A percentile compares a stretch with the other conserved stretches of the same genome.
Conservation (phyloP, 352 stramenopile genomes). For the Phytophthora boehmeriae region DNA sequence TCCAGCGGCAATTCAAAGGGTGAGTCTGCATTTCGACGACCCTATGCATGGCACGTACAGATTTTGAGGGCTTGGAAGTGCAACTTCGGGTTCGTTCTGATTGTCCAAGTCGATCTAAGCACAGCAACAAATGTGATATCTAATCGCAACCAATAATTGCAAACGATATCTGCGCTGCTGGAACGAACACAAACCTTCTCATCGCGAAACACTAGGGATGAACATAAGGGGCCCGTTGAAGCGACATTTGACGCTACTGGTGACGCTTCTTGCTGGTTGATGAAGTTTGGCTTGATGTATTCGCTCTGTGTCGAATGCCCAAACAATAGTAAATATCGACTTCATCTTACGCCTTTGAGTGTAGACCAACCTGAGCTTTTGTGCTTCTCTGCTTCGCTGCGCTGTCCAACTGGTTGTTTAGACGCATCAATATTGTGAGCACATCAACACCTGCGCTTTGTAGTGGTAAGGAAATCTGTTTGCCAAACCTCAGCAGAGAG, state of each 20-base stretch:
- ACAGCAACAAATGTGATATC: not conserved
- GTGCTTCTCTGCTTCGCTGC: conserved; percentile 14
- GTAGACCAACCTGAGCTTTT: conserved; percentile 18
- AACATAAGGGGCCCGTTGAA: not conserved
- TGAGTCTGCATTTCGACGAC: too few relatives aligned
- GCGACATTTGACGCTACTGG: not conserved
- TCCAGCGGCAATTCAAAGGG: not conserved
- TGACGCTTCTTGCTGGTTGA: conserved; percentile 27
- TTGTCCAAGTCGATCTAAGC: conserved; percentile 2
- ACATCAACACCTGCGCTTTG: not conserved
- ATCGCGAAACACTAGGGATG: conserved; percentile 1
- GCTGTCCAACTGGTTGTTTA: conserved; percentile 20
- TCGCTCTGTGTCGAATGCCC: conserved; percentile 11
- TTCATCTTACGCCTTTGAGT: not conserved
- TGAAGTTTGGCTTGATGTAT: conserved; percentile 48
- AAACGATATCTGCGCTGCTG: too few relatives aligned
- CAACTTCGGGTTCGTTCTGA: conserved; percentile 1
- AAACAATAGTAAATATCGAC: conserved; percentile 1
- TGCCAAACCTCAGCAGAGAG: conserved; percentile 42
- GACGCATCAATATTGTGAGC: not conserved
- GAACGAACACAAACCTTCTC: conserved; percentile 6
- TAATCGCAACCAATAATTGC: not conserved
- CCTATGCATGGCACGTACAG: conserved; percentile 5
- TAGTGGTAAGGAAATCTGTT: not conserved
- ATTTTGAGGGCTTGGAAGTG: not conserved